Evolutionary conservation across 106 monocot genomes (phyloP), one percentile per base, ranked within the genome.

Genomic region (Acorus calamus): DNA sequence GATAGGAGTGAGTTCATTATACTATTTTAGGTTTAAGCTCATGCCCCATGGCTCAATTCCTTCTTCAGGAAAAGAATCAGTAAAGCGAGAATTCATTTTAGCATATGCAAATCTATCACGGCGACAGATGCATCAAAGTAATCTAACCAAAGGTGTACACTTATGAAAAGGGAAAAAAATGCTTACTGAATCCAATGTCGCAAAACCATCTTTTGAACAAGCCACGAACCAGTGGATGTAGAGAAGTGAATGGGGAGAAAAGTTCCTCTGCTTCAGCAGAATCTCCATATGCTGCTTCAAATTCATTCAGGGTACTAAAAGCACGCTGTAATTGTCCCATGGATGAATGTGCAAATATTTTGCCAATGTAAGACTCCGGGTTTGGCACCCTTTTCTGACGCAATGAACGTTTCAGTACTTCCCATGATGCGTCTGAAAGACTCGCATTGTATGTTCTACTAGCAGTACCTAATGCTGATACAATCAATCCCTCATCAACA

Each of bases 191-290:
- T 99, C 98, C 73, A 99, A 76, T 52, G 92, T 81, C 4, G 88
- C 66, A 76, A 88, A 99, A 47, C 98, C 98, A 65, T 77, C 78
- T 66, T 77, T 88, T 66, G 87, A 88, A 65, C 98, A 99, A 57
- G 98, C 92, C 60, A 79, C 75, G n/a, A 56, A 99, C 98, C 65
- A 99, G 69, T 7, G 92, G 88, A 64, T 78, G 57, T 50, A 99
- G 74, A 48, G 98, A 92, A 5, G 92, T 84, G 63, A 99, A 99
- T 47, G 98, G 98, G 46, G 92, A 99, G 57, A 92, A 92, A 47
- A 92, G 69, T 52, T 84, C 88, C 43, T 66, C 69, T 67, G 68
- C 55, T 53, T 76, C 74, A 54, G 62, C 65, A 52, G 81, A 79
- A 63, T 78, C 72, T 14, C 76, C 80, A 71, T 92, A 81, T 2